Base-by-base conservation (phyloP, 805 yeast genomes). In the Wickerhamiella bombiphila region DNA sequence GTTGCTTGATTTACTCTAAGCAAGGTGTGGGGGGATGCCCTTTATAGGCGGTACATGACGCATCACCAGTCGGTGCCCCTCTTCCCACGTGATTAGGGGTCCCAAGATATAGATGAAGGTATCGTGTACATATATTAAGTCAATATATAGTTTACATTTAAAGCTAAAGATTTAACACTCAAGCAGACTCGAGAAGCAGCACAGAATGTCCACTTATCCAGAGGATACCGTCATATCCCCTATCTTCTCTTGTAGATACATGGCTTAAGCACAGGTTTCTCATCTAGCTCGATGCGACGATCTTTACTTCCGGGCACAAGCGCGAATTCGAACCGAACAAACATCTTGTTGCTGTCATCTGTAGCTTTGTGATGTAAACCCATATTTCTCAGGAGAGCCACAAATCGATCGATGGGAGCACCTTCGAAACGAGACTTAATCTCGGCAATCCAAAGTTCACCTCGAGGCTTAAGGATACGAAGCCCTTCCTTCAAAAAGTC, bases 371-470 rank as follows among this genome's bases (percentile, higher is more conserved):
- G 94, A 63, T 80, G 79, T 48, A 91, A 81, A 0, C 97, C 98
- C 41, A 47, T 36, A 36, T 71, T 58, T 55, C 83, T 83, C 49
- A 91, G 65, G 1, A 80, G 74, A 18, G 79, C 71, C 9, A 78
- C 81, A 59, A 91, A 91, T 49, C 80, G 86, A 6, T 46, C 38
- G 11, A 55, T 57, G 24, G 58, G 57, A 15, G 40, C 40, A 20
- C 37, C 42, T 16, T 41, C 72, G 51, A 91, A 81, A 52, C 99
- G 67, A 1, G 95, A 82, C 59, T 88, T 88, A 60, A 91, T 91
- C 56, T 91, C 99, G 2, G 97, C 91, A 34, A 91, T 83, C 98
- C 98, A 91, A 34, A 91, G 61, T 55, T 88, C 94, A 20, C 99
- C 97, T 42, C 83, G 68, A 31, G 94, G 94, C 7, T 83, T 76